Conservation (phyloP, 2,329 filamentous ascomycete genomes). For the Fusarium sp. region DNA sequence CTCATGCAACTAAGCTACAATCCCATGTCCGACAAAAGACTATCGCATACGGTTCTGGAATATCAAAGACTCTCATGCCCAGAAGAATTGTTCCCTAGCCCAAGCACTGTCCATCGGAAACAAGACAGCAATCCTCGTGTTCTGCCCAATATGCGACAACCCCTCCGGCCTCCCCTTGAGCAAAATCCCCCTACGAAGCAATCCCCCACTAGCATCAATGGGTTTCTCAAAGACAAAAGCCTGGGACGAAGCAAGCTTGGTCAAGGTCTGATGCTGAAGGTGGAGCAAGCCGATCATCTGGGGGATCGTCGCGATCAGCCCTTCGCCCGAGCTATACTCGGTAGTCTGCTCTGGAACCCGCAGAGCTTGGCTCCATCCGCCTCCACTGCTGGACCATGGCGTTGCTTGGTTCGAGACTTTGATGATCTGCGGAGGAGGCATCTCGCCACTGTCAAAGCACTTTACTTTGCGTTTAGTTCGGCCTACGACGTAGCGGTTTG, state of each 20-base stretch:
- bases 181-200: background rate
- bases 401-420: background rate
- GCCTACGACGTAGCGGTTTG: conserved; percentile 7
- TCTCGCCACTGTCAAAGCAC: conserved; percentile 6
- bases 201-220: background rate
- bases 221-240: background rate
- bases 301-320: conserved; percentile 10
- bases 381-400: conserved; percentile 1
- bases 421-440: background rate
- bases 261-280: conserved; percentile 6
- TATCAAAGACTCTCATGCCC: background rate
- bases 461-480: conserved; percentile 3
- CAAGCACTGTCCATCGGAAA: conserved; percentile 11
- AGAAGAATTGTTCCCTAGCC: conserved; percentile 13
- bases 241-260: background rate
- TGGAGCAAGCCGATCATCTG: conserved; percentile 18
- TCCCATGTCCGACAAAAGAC: background rate
- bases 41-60: background rate
- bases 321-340: conserved; percentile 11
- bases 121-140: conserved; percentile 11
- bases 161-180: background rate
- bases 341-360: background rate
- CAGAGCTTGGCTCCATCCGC: conserved; percentile 10
- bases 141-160: conserved; percentile 3
- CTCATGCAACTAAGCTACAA: background rate